A percentile compares a stretch with the other conserved stretches of the same genome.
These are phyloP conservation scores for Agrostemma githago DNA, from an alignment of 148 eudicot species.

Conservation along the genomic window DNA sequence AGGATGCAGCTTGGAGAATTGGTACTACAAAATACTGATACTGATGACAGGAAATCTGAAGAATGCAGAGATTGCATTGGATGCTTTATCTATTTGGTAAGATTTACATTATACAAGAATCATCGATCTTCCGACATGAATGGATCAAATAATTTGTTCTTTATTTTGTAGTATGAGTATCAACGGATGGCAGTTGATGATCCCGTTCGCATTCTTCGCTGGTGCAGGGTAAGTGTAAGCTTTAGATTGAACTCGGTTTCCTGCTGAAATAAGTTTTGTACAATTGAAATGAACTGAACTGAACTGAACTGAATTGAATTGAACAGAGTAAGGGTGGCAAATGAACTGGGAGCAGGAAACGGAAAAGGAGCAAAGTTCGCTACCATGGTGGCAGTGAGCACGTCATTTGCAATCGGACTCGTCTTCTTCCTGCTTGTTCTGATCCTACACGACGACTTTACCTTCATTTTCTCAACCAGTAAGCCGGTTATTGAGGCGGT, in stretches of 20 bases:
- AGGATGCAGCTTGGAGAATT: conserved; percentile 50
- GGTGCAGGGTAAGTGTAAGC: conserved; percentile 38
- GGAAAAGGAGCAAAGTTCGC: conserved; percentile 68
- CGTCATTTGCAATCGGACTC: conserved; percentile 41
- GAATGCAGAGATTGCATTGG: conserved; percentile 53
- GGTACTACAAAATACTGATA: conserved; percentile 55
- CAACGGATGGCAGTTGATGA: conserved; percentile 63
- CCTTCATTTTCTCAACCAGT: conserved; percentile 44
- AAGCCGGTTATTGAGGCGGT: conserved; percentile 38
- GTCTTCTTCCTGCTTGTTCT: conserved; percentile 40
- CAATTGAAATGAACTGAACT: no score
- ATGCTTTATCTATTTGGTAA: conserved; percentile 59
- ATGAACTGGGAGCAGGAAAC: conserved; percentile 63
- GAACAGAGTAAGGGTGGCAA: conserved; percentile 53
- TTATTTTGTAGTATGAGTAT: conserved; percentile 45
- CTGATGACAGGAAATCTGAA: conserved; percentile 54
- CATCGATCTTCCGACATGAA: conserved; percentile 35
- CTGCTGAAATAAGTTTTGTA: no score
- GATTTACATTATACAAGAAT: neutral
- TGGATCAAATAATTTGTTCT: conserved; percentile 36
- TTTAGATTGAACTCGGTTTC: no score
- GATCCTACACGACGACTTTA: conserved; percentile 40
- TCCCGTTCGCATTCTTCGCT: conserved; percentile 60
- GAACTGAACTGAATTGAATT: neutral
- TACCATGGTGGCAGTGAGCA: conserved; percentile 39